These are phyloP conservation scores for Fonsecaea nubica DNA, from an alignment of 2,329 filamentous ascomycete genomes.

Conservation along the genomic window DNA sequence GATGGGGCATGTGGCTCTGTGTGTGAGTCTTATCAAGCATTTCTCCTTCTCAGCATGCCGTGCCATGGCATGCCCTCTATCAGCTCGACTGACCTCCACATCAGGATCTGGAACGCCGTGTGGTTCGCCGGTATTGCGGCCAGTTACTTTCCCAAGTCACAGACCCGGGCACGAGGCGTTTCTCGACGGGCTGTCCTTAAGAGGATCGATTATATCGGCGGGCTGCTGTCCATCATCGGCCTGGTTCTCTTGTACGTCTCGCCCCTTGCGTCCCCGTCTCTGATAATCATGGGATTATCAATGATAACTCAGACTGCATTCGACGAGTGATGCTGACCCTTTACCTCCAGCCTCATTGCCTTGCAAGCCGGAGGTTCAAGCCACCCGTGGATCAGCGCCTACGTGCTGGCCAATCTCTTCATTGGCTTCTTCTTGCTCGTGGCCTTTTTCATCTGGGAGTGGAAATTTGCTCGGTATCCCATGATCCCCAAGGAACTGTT, in stretches of 20 bases:
- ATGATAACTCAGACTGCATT: background rate
- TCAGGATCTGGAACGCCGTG: constrained; percentile 17
- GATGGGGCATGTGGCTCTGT: constrained; percentile 17
- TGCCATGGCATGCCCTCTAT: background rate
- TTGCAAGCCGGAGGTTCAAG: constrained; percentile 3
- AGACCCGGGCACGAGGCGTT: constrained; percentile 4
- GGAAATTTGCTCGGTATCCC: constrained; percentile 11
- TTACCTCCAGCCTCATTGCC: background rate
- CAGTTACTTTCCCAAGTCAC: constrained; percentile 15
- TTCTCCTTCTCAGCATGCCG: background rate
- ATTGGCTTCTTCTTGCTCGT: constrained; percentile 7
- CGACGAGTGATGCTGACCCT: background rate
- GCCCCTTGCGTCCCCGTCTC: no score
- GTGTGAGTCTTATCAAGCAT: background rate
- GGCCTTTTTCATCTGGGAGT: constrained; percentile 6
- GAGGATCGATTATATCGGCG: constrained; percentile 12
- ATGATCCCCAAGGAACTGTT: constrained; percentile 9
- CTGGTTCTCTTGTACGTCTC: constrained; percentile 14
- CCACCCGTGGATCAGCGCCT: constrained; percentile 1
- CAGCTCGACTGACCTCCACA: background rate
- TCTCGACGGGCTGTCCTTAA: background rate
- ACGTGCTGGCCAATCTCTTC: constrained; percentile 12
- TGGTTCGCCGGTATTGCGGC: constrained; percentile 5
- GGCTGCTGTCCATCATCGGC: constrained; percentile 11
- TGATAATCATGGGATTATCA: no score